phyloP scores from a whole-genome alignment of 257 asterid species.

The Rehmannia glutinosa region DNA sequence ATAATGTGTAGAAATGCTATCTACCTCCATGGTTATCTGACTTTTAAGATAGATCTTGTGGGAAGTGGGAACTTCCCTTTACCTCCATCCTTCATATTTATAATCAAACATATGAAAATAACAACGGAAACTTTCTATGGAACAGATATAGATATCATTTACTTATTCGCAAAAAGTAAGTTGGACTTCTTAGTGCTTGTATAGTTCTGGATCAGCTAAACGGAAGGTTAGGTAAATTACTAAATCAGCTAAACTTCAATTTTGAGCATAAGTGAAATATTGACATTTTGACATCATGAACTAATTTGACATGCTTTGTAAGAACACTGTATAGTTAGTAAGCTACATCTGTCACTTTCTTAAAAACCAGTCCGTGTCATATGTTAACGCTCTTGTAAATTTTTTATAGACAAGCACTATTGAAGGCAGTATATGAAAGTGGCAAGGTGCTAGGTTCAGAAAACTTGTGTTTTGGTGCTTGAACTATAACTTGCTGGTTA shows the following conservation, averaged over 20 bases:
- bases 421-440: no score
- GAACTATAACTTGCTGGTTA: no score
- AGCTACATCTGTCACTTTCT: constrained; percentile 31
- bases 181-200: background rate
- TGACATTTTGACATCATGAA: background rate
- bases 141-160: background rate
- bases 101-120: background rate
- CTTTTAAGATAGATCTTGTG: background rate
- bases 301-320: background rate
- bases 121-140: background rate
- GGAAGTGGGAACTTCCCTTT: background rate
- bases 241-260: no score
- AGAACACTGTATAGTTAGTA: background rate
- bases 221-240: background rate
- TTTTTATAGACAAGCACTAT: no score
- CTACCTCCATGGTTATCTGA: background rate
- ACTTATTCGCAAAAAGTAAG: background rate
- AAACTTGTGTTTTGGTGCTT: no score
- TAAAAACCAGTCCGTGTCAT: no score
- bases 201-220: background rate
- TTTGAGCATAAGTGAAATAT: background rate
- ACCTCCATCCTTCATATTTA: background rate
- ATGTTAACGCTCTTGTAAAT: no score
- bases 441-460: no score
- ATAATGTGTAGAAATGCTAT: background rate